Conservation (phyloP, 2,329 filamentous ascomycete genomes). For the Fusarium tupiense region DNA sequence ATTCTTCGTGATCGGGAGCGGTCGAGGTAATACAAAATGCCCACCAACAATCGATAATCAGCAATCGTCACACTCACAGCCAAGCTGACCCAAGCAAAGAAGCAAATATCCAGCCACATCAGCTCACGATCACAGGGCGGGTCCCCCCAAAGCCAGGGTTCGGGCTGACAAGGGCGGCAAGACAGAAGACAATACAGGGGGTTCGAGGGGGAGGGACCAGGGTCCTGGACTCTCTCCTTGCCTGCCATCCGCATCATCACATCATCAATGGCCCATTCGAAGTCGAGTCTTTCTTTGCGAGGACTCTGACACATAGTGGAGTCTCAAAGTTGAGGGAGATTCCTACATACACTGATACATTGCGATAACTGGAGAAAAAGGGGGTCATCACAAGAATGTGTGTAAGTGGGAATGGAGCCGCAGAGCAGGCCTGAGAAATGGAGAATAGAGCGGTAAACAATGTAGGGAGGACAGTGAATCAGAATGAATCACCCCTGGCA, state of each 20-base stretch:
- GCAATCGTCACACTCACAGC: slow-evolving; percentile 3
- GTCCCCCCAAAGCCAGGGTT: slow-evolving; percentile 24
- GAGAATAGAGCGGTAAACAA: slow-evolving; percentile 5
- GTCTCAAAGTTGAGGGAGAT: slow-evolving; percentile 1
- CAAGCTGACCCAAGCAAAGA: slow-evolving; percentile 26
- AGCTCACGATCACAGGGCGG: slow-evolving; percentile 31
- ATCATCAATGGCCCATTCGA: not conserved
- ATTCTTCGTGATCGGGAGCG: not conserved
- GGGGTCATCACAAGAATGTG: slow-evolving; percentile 18
- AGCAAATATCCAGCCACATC: slow-evolving; percentile 25
- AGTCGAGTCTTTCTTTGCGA: slow-evolving; percentile 8
- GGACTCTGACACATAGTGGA: slow-evolving; percentile 17
- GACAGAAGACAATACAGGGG: slow-evolving; percentile 25
- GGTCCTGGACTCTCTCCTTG: slow-evolving; percentile 15
- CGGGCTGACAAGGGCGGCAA: slow-evolving; percentile 33
- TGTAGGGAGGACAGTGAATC: slow-evolving; percentile 9
- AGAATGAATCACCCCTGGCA: slow-evolving; percentile 13
- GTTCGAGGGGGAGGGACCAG: slow-evolving; percentile 17
- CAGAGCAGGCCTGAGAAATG: not conserved
- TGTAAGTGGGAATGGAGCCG: slow-evolving; percentile 9
- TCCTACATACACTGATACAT: not conserved
- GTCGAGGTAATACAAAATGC: not conserved
- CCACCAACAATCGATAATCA: slow-evolving; percentile 21
- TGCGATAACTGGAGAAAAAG: slow-evolving; percentile 6
- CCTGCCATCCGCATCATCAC: slow-evolving; percentile 10